Base-by-base conservation (phyloP, 257 asterid species). In the Penstemon davidsonii region DNA sequence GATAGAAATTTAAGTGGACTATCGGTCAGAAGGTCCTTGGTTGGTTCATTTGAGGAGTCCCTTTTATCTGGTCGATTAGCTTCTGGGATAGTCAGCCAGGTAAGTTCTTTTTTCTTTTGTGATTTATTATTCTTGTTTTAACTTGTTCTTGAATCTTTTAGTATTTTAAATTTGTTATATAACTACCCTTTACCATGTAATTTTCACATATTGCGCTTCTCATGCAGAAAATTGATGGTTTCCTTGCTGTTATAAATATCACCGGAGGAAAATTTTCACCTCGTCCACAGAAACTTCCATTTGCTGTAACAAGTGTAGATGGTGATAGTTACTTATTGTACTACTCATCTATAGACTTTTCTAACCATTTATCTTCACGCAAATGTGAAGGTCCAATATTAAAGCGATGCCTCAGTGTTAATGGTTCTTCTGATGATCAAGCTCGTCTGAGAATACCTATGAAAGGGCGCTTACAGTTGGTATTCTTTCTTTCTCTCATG, bases 11-110 rank as follows among this genome's bases (percentile, higher is more conserved):
- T 80, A 37, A 80, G 94, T 72, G 98, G 94, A 62, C 79, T 84
- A 63, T 81, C 92, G 6, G 95, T 92, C 40, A 83, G 80, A 72
- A 87, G 91, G 79, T 92, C 98, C 36, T 80, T 92, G 80, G 90
- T 92, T 72, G 98, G 96, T 78, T 92, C 98, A 51, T 92, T 92
- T 56, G 98, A 89, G 81, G 98, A 89, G 80, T 92, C 98, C 8
- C 80, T 92, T 56, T 82, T 92, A 73, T 92, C 98, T 62, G 98
- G 98, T 67, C 86, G 96, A 68, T 79, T 92, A 73, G 85, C 96
- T 63, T 89, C 98, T 6, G 95, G 94, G 63, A 78, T 78, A 9
- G 83, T 81, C 44, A 86, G 81, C 75, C 96, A 87, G 96, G 98
- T 80, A 13, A 5, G 37, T 51, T 64, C 58, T 6, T 43, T 62